Percentiles rank a stretch among this genome's conserved stretches.
These are phyloP conservation scores for Yamadazyma triangularis DNA, from an alignment of 1,139 yeast genomes.

Conservation along the genomic window DNA sequence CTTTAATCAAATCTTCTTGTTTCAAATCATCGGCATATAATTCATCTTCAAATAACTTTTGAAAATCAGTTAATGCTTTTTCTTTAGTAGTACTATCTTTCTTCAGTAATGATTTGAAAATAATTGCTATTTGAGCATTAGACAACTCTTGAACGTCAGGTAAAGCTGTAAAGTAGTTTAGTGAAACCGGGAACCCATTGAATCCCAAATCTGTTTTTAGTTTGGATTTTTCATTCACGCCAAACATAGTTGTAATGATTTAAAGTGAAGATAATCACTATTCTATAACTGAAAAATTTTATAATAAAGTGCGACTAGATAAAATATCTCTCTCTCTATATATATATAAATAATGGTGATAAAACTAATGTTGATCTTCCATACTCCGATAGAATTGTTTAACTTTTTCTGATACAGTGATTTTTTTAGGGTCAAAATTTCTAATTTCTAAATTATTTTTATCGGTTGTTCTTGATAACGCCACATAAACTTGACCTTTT, in stretches of 20 bases:
- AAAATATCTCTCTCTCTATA: background rate
- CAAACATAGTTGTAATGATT: conserved; percentile 4
- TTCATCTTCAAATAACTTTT: conserved; percentile 19
- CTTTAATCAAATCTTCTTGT: conserved; percentile 49
- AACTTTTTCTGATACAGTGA: conserved; percentile 64
- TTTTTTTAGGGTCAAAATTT: conserved; percentile 61
- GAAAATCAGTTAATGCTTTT: conserved; percentile 63
- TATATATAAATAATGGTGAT: background rate
- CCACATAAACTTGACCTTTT: conserved; percentile 94
- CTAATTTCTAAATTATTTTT: conserved; percentile 68
- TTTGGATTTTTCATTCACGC: conserved; percentile 2
- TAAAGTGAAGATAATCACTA: background rate
- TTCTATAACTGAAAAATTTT: background rate
- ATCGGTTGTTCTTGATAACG: conserved; percentile 77
- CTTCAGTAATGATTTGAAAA: conserved; percentile 71
- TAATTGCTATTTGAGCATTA: conserved; percentile 56
- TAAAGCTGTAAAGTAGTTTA: conserved; percentile 72
- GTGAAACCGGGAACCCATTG: conserved; percentile 63
- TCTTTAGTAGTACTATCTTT: conserved; percentile 82
- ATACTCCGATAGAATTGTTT: conserved; percentile 52
- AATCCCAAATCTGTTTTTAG: conserved; percentile 23
- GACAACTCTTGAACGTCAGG: conserved; percentile 65
- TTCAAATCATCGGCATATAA: conserved; percentile 13
- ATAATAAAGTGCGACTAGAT: background rate
- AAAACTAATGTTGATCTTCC: background rate